Evolutionary conservation across 73 alveolate species (phyloP).

Genomic region (Paramecium primaurelia): DNA sequence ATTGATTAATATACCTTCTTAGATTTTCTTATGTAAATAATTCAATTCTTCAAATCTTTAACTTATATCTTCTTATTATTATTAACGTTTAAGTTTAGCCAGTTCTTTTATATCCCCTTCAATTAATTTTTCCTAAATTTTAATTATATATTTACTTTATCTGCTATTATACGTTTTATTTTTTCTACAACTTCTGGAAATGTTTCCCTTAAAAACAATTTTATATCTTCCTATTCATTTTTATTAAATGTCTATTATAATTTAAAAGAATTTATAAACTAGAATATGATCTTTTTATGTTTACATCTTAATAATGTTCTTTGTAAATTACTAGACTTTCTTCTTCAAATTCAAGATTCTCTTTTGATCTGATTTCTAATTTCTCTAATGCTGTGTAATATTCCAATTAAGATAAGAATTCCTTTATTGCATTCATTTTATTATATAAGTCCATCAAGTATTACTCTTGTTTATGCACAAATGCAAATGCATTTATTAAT

Average conservation of each 20-base stretch:
- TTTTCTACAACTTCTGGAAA: not conserved
- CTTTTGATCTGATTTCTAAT: not conserved
- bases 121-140: not conserved
- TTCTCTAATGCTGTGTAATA: not conserved
- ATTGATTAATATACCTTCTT: not conserved
- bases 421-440: not conserved
- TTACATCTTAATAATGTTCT: constrained; percentile 24
- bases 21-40: not conserved
- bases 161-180: not conserved
- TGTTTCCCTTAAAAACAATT: constrained; percentile 9
- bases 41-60: not conserved
- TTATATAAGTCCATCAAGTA: not conserved
- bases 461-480: not conserved
- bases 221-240: not conserved
- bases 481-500: not conserved
- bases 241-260: not conserved
- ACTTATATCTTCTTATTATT: not conserved
- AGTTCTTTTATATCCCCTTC: constrained; percentile 39
- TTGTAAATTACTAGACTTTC: not conserved
- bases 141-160: not conserved
- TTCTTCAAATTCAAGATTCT: not conserved
- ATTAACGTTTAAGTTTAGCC: not conserved
- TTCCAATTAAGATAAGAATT: not conserved
- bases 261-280: not conserved
- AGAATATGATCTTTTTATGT: not conserved